A percentile compares a stretch with the other conserved stretches of the same genome.
Evolutionary conservation across 2,329 filamentous ascomycete genomes (phyloP).

Genomic region (Xylaria sp.): DNA sequence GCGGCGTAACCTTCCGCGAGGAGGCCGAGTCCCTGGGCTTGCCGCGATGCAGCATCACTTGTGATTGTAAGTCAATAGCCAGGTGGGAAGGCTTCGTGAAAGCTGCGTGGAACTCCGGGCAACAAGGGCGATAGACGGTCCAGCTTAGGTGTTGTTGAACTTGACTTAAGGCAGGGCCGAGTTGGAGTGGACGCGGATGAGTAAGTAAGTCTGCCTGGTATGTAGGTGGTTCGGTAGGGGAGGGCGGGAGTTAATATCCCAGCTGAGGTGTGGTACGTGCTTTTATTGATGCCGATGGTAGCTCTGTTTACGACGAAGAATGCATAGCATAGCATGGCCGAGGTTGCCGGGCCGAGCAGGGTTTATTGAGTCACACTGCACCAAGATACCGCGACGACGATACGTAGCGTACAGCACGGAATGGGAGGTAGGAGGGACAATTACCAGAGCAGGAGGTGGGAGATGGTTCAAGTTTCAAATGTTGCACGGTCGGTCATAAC

Average conservation of each 20-base stretch:
- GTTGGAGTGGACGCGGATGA: not conserved
- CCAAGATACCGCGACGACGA: not conserved
- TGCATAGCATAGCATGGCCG: not conserved
- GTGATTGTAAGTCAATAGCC: slow-evolving; percentile 4
- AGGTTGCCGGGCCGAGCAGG: slow-evolving; percentile 30
- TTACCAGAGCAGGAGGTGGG: not conserved
- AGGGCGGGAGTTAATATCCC: not conserved
- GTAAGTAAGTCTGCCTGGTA: not conserved
- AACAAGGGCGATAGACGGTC: not conserved
- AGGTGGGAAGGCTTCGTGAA: not conserved
- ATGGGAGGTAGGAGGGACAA: not conserved
- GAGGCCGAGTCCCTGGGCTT: slow-evolving; percentile 50
- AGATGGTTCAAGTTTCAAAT: slow-evolving; percentile 27
- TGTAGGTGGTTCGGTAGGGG: slow-evolving; percentile 3
- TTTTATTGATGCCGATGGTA: slow-evolving; percentile 24
- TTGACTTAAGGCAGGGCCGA: not conserved
- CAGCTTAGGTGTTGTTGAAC: slow-evolving; percentile 15
- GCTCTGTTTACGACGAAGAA: slow-evolving; percentile 29
- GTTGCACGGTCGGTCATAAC: slow-evolving; percentile 34
- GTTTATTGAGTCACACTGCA: not conserved
- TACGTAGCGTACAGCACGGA: slow-evolving; percentile 7
- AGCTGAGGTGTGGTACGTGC: not conserved
- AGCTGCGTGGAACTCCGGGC: not conserved
- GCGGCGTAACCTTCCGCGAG: slow-evolving; percentile 67
- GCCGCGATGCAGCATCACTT: slow-evolving; percentile 43